Evolutionary conservation across 768 basidiomycete species (phyloP).

Genomic region (Hygrocybe punicea): DNA sequence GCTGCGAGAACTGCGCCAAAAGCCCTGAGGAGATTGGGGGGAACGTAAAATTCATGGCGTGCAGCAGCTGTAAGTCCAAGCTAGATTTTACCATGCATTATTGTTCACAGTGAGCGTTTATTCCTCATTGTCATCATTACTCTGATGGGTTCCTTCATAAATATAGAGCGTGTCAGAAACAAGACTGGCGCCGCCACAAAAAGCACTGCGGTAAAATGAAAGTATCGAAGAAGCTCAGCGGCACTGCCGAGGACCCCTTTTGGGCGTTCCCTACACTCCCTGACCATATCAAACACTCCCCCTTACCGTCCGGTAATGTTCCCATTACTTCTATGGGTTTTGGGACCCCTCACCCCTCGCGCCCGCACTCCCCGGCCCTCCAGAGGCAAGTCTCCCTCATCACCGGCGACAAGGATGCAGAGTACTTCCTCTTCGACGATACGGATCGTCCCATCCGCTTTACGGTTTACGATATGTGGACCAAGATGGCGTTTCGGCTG

Average conservation of each 20-base stretch:
- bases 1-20: conserved; percentile 19
- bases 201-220: conserved; percentile 17
- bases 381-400: conserved; percentile 18
- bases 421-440: conserved; percentile 21
- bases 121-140: neutral
- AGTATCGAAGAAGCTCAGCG: conserved; percentile 16
- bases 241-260: conserved; percentile 16
- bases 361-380: conserved; percentile 13
- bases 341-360: conserved; percentile 8
- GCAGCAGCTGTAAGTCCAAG: conserved; percentile 19
- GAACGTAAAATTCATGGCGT: conserved; percentile 19
- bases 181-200: conserved; percentile 18
- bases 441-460: conserved; percentile 14
- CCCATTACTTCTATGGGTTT: conserved; percentile 6
- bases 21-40: conserved; percentile 15
- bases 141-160: neutral
- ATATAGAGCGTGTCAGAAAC: conserved; percentile 16
- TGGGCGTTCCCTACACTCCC: conserved; percentile 10
- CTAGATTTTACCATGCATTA: conserved; percentile 17
- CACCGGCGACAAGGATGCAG: conserved; percentile 13
- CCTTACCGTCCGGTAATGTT: neutral
- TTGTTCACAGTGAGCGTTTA: conserved; percentile 15
- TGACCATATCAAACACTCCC: neutral
- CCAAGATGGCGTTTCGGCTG: conserved; percentile 13
- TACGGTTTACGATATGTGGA: conserved; percentile 7